Evolutionary conservation across 75 land plant genomes (phyloP), one percentile per base, ranked within the genome.

Genomic region (Sequoiadendron giganteum): DNA sequence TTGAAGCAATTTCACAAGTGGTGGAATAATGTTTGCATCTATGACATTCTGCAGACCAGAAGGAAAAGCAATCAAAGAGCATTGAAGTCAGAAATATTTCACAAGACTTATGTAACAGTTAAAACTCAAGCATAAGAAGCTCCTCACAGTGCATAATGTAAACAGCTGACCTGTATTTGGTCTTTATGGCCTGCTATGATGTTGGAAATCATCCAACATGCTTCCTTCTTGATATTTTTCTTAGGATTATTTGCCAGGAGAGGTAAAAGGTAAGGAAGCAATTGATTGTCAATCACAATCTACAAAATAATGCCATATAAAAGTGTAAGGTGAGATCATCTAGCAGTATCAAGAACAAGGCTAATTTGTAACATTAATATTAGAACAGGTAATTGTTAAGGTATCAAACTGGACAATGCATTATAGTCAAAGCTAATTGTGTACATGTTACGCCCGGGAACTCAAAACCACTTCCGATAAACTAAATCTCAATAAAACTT

Each of bases 231-330:
- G 8, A 89, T 77, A 49, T 47, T 89, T 34, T 88, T 89, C 90
- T 47, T 89, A 48, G 92, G 91, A 72, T 87, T 90, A 56, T 91
- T 77, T 14, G 91, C 90, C 80, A 96, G 75, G 47, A 96, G 93
- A 58, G 89, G 84, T 83, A 93, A 81, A 49, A 96, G 92, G 56
- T 92, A 93, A 30, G 97, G 96, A 16, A 96, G 94, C 43, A 92
- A 96, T 76, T 90, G 90, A 76, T 95, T 87, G 88, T 93, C 89
- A 54, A 96, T 95, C 40, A 96, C 89, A 86, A 77, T 93, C 97
- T 96, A 91, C n/a, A 90, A 39, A 6, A 47, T 83, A 43, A 32
- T 75, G 38, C 77, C 39, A 32, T 75, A 34, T 3, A 75, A 10
- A 75, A 75, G 10, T 75, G 77, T 75, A 14, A 34, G 38, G 30